Percentiles rank a stretch among this genome's conserved stretches.
phyloP scores from a whole-genome alignment of 2,329 filamentous ascomycete species.

The Paraconiothyrium sp. region DNA sequence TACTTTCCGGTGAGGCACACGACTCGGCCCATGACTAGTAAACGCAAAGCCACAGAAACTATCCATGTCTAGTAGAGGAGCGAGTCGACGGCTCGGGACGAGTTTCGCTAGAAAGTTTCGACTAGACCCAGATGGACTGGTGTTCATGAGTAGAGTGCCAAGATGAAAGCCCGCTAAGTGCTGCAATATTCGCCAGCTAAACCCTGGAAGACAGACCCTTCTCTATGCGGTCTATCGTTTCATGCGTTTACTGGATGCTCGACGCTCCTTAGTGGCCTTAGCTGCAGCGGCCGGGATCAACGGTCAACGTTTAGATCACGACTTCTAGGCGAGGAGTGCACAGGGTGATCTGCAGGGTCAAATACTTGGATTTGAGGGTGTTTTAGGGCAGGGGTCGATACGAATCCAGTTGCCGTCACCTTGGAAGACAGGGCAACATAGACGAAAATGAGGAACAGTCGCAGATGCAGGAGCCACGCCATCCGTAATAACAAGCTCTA shows the following conservation, averaged over 20 bases:
- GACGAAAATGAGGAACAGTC: not conserved
- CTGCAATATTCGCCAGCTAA: conserved; percentile 1
- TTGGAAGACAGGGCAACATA: not conserved
- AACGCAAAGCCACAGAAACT: conserved; percentile 1
- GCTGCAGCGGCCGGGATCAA: not conserved
- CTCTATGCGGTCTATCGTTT: conserved; percentile 8
- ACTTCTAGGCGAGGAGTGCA: not conserved
- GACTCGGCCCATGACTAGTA: not conserved
- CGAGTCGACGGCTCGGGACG: conserved; percentile 12
- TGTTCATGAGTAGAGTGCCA: not conserved
- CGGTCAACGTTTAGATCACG: conserved; percentile 2
- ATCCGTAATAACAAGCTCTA: not conserved
- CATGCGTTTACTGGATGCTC: not conserved
- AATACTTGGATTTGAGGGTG: not conserved
- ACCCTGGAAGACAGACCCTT: conserved; percentile 3
- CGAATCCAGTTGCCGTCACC: not conserved
- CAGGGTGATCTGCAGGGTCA: conserved; percentile 7
- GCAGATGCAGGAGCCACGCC: not conserved
- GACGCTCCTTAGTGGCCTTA: not conserved
- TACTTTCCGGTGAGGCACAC: not conserved
- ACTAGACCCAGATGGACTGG: conserved; percentile 2
- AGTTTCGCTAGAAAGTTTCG: not conserved
- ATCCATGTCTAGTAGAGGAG: conserved; percentile 9
- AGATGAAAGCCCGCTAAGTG: not conserved
- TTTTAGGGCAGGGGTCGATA: not conserved